Base-by-base conservation (phyloP, 2,329 filamentous ascomycete genomes). In the Elsinoe fawcettii region DNA sequence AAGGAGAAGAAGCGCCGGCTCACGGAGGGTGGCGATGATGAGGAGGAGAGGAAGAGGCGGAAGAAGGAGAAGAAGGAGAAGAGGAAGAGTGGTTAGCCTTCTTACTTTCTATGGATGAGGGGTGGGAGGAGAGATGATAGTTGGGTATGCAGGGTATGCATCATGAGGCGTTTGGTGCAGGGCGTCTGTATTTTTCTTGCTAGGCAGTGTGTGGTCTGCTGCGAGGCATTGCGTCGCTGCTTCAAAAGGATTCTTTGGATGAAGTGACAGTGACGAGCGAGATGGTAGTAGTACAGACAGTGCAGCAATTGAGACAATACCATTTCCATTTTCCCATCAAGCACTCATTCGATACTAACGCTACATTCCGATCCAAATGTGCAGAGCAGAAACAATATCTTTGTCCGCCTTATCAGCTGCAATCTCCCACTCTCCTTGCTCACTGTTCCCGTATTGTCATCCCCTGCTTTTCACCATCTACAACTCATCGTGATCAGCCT, bases 401-500 rank as follows among this genome's bases (percentile, higher is more conserved):
- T 46, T 37, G 34, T 37, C 34, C 34, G 41, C 41, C 27, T 12
- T 46, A 22, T 25, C 41, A 12, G 8, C 16, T 14, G 18, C 41
- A 12, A 23, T 23, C 41, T 25, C 41, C 14, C 9, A 5, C 41
- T 20, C 11, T 22, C 16, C 39, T 22, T 20, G 20, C n/a, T 12
- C 22, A 51, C 23, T n/a, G 11, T n/a, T n/a, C 20, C n/a, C n/a
- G n/a, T n/a, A n/a, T n/a, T n/a, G n/a, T 16, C 7, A 32, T 6
- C 27, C 2, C 2, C 3, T 36, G 20, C 47, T 2, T 8, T 16
- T 20, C 1, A n/a, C 11, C 30, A 61, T 79, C 78, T 88, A 92
- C 79, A 92, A 78, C 78, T 92, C 88, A 69, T 92, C 88, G 68
- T 90, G 86, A 43, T 66, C 65, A 60, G 70, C 72, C 30, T 66